Base-by-base conservation (phyloP, 208 protist species). In the Acanthamoeba healyi region DNA sequence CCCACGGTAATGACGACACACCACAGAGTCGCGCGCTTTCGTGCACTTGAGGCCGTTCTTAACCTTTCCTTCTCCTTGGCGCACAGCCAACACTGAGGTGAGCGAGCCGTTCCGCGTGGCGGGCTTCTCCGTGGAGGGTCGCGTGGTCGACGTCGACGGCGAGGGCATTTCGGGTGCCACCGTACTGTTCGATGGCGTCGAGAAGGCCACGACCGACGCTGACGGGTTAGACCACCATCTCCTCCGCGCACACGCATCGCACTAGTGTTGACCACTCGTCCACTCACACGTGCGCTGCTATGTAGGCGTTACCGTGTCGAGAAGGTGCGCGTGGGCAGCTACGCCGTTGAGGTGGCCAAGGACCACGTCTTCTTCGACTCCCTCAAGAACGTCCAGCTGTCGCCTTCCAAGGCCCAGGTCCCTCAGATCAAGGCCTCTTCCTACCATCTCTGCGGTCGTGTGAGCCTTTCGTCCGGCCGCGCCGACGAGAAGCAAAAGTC, bases 331-430 rank as follows among this genome's bases (percentile, higher is more conserved):
- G 56, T 67, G 34, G 90, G 90, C 38, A 84, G 56, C 34, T 94
- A 94, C 67, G 54, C 32, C 26, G 36, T 94, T 10, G 90, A 94
- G 56, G 90, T 65, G 26, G 32, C 32, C 46, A 94, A 94, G 34
- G 90, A 94, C 40, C 90, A 84, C 56, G 38, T 84, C 24, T 94
- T 94, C 56, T 94, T 94, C 56, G 70, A 94, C 17, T n/a, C 70
- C 40, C 49, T 94, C 51, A 94, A 54, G 44, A 26, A 22, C 17
- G 36, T 49, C 15, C 70, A 86, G 44, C 90, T 94, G 24, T 94
- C 90, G 36, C 90, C 90, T 24, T 54, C 49, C 38, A 79, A 94
- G 32, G 67, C 90, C 29, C 46, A 86, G 34, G 34, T 94, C 29
- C 70, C 90, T 12, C 24, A 61, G 34, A 84, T 86, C 90, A 54